Conservation (phyloP, 306 rosid genomes). For the Canavalia ensiformis region DNA sequence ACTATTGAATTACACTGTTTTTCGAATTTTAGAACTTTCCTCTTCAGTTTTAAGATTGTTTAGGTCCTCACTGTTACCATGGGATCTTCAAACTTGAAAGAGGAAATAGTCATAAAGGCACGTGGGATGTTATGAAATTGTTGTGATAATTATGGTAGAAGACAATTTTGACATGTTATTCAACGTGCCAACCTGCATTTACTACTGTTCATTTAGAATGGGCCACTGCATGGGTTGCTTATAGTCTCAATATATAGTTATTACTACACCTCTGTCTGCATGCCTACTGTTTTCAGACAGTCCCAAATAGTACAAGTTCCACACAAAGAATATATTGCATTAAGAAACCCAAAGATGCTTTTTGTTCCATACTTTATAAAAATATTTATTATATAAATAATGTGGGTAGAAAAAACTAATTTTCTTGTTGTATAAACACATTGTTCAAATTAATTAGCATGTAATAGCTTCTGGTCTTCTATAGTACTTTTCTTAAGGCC, state of each 20-base stretch:
- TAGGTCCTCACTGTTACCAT: slow-evolving; percentile 8
- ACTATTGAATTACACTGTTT: slow-evolving; percentile 6
- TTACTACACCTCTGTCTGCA: neutral
- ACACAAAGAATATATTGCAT: neutral
- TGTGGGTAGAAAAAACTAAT: neutral
- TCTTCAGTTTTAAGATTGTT: slow-evolving; percentile 46
- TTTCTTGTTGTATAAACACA: neutral
- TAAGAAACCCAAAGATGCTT: neutral
- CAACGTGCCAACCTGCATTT: slow-evolving; percentile 46
- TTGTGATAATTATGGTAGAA: slow-evolving; percentile 54
- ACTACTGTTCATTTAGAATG: slow-evolving; percentile 35
- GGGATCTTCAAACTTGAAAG: slow-evolving; percentile 31
- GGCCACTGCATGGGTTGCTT: slow-evolving; percentile 30
- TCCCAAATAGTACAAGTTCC: neutral
- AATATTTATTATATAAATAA: neutral
- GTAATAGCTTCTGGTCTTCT: neutral
- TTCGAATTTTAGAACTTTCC: slow-evolving; percentile 50
- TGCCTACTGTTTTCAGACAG: slow-evolving; percentile 23
- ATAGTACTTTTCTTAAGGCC: neutral
- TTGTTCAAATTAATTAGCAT: neutral
- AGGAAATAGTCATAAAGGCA: slow-evolving; percentile 42
- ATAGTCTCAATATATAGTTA: slow-evolving; percentile 1
- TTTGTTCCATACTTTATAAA: neutral
- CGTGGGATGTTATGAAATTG: slow-evolving; percentile 39
- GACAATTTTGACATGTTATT: slow-evolving; percentile 53